Base-by-base conservation (phyloP, 805 yeast genomes). In the Scheffersomyces lignosus region DNA sequence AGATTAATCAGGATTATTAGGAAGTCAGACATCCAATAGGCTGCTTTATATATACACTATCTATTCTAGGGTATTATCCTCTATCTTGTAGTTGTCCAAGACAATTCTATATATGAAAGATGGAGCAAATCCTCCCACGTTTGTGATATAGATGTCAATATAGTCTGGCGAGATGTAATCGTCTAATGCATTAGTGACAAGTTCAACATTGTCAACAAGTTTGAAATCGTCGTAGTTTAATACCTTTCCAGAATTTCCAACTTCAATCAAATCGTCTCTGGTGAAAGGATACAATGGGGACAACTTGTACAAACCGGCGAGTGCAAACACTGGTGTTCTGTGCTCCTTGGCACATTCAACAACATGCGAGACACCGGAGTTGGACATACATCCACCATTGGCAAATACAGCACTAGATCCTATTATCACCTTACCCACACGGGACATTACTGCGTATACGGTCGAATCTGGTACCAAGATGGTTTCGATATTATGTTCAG, bases 341-440 rank as follows among this genome's bases (percentile, higher is more conserved):
- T 87, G 91, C 55, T 87, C 96, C 56, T 86, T 87, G 18, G 99
- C 99, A 64, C 96, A 87, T 64, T 90, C 96, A 48, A 95, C 90
- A 8, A 89, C 96, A 33, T 89, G 77, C 18, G 96, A 86, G 18
- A 87, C 96, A 36, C 99, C 99, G 1, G 95, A 80, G 17, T 84
- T 79, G 2, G 96, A 80, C 33, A 88, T 78, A 47, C 96, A 85
- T 8, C 98, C 97, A 42, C 99, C 99, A 56, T 93, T 93, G 36
- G 96, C 96, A 58, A 93, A 85, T 4, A 93, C 97, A 0, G 96
- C 80, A 43, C 86, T 77, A 4, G 98, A 84, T 26, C 98, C 97
- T 36, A 95, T 78, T 41, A 93, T 80, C 20, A 93, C 99, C 60
- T 95, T 95, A 29, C 97, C 96, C 4, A 93, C 98, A 47, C 96